Conservation (phyloP, 257 asterid species). For the Nicotiana tabacum region DNA sequence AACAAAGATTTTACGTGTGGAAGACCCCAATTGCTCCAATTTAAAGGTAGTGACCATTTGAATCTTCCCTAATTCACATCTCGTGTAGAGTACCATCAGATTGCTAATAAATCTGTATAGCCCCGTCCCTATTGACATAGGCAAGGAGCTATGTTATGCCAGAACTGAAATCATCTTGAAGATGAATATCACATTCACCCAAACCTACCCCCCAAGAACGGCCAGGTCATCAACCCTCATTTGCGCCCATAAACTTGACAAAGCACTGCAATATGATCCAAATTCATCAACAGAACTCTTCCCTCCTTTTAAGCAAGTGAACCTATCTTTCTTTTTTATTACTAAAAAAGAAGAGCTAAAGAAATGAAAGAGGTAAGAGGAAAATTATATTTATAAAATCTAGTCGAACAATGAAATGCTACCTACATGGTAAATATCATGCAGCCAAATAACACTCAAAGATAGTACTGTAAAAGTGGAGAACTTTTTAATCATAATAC, state of each 20-base stretch:
- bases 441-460: not conserved
- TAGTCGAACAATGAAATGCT: not conserved
- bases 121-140: not conserved
- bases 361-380: no score
- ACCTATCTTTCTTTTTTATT: no score
- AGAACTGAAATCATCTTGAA: not conserved
- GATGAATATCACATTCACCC: slow-evolving; percentile 4
- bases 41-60: not conserved
- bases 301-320: not conserved
- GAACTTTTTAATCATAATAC: not conserved
- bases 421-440: not conserved
- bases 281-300: not conserved
- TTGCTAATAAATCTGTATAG: not conserved
- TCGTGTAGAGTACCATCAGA: not conserved
- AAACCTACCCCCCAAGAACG: not conserved
- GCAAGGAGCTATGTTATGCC: not conserved
- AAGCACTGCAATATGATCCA: not conserved
- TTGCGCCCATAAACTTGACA: not conserved
- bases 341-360: no score
- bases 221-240: not conserved
- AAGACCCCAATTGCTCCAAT: not conserved
- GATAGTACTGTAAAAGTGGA: not conserved
- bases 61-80: not conserved
- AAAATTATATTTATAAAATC: no score
- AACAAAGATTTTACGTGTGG: not conserved